Percentiles rank a stretch among this genome's conserved stretches.
phyloP scores from a whole-genome alignment of 805 yeast genomes.

The Starmerella tilneyi region DNA sequence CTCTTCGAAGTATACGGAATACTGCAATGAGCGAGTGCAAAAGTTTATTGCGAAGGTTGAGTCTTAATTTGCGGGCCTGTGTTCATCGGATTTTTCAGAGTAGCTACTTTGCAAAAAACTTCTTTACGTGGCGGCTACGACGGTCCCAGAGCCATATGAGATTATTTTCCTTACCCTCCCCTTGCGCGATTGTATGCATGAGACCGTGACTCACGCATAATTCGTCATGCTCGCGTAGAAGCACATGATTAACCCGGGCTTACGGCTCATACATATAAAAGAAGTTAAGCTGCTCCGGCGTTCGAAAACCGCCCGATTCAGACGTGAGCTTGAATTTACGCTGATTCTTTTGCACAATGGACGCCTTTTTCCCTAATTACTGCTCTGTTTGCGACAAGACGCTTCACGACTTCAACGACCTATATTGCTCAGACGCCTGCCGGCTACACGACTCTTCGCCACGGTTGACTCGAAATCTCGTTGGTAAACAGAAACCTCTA shows the following conservation, averaged over 20 bases:
- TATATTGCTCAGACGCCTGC: slow-evolving; percentile 32
- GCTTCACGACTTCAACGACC: slow-evolving; percentile 21
- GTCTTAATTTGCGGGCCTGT: neutral
- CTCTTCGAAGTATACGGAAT: neutral
- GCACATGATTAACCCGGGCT: slow-evolving; percentile 8
- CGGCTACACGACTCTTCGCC: slow-evolving; percentile 24
- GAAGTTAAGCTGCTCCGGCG: neutral
- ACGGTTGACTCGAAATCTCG: neutral
- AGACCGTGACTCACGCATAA: slow-evolving; percentile 6
- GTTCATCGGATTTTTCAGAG: neutral
- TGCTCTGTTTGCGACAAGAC: slow-evolving; percentile 33
- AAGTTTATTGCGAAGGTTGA: neutral
- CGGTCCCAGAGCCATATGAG: neutral
- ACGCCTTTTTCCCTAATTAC: slow-evolving; percentile 26
- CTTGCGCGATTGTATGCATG: slow-evolving; percentile 4
- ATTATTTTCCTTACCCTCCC: neutral
- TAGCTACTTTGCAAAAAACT: too few species aligned
- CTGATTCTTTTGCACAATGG: slow-evolving; percentile 8
- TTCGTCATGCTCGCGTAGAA: slow-evolving; percentile 18
- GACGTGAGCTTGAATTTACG: neutral
- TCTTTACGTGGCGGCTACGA: too few species aligned
- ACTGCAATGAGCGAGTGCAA: neutral
- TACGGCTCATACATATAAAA: slow-evolving; percentile 2
- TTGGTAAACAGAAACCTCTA: slow-evolving; percentile 6
- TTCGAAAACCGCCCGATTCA: neutral